phyloP scores from a whole-genome alignment of 2,329 filamentous ascomycete genomes.

The Pseudogymnoascus sp. region DNA sequence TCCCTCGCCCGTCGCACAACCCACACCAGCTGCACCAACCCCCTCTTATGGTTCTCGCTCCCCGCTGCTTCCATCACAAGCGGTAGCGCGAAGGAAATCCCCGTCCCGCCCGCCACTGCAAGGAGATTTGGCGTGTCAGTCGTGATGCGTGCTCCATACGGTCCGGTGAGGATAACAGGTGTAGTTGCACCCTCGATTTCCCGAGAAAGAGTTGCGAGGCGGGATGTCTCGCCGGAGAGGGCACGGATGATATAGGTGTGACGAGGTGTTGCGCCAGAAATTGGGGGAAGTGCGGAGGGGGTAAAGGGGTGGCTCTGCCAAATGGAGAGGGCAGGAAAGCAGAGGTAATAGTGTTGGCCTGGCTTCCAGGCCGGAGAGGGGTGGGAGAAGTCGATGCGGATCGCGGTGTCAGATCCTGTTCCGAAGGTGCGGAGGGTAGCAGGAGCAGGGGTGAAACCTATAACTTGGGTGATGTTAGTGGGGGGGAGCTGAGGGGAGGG shows the following conservation, averaged over 20 bases:
- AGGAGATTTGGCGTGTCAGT: constrained; percentile 40
- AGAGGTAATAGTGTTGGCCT: constrained; percentile 77
- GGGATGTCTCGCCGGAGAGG: constrained; percentile 51
- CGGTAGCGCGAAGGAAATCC: constrained; percentile 50
- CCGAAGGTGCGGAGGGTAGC: constrained; percentile 46
- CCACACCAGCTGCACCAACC: constrained; percentile 55
- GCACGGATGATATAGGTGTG: constrained; percentile 49
- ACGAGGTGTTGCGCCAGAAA: constrained; percentile 34
- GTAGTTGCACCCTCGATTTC: constrained; percentile 32
- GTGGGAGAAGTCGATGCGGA: constrained; percentile 60
- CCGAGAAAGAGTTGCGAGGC: constrained; percentile 39
- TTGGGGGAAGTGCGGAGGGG: constrained; percentile 61
- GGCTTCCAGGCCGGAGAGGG: constrained; percentile 58
- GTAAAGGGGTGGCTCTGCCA: constrained; percentile 84
- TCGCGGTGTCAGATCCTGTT: constrained; percentile 51
- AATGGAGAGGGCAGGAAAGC: constrained; percentile 72
- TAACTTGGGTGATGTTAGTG: constrained; percentile 22
- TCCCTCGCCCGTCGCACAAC: constrained; percentile 48
- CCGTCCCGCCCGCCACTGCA: constrained; percentile 49
- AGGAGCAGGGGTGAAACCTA: constrained; percentile 47
- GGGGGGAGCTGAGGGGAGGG: neutral
- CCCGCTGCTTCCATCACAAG: constrained; percentile 33
- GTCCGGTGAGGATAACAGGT: constrained; percentile 52
- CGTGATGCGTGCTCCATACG: constrained; percentile 50
- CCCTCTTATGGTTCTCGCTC: constrained; percentile 1